A percentile compares a stretch with the other conserved stretches of the same genome.
phyloP scores from a whole-genome alignment of 2,329 filamentous ascomycete species.

The Mariannaea elegans region DNA sequence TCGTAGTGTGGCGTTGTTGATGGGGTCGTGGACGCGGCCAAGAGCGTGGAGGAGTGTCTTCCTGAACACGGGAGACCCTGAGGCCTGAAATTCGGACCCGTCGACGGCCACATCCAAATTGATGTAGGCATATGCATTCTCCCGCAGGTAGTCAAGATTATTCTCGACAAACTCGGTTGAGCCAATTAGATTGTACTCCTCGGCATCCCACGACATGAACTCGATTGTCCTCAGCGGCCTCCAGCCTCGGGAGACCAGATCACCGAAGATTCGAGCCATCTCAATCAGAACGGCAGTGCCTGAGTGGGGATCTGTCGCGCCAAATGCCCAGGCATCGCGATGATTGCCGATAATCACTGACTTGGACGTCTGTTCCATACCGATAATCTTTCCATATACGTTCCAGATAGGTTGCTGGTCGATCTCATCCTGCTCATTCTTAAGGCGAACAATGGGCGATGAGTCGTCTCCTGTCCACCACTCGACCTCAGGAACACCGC shows the following conservation, averaged over 20 bases:
- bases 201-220: conserved; percentile 96
- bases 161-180: conserved; percentile 96
- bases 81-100: conserved; percentile 77
- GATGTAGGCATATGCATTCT: conserved; percentile 84
- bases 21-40: conserved; percentile 77
- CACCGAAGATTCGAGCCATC: conserved; percentile 83
- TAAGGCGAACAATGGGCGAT: conserved; percentile 81
- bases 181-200: conserved; percentile 91
- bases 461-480: conserved; percentile 86
- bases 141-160: conserved; percentile 75
- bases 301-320: conserved; percentile 84
- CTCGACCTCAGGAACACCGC: conserved; percentile 78
- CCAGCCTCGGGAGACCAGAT: conserved; percentile 82
- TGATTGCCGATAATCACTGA: conserved; percentile 92
- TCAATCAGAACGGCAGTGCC: conserved; percentile 94
- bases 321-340: conserved; percentile 91
- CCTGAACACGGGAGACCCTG: conserved; percentile 82
- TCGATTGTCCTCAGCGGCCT: conserved; percentile 92
- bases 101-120: conserved; percentile 88
- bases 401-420: conserved; percentile 91
- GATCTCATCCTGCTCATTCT: conserved; percentile 87
- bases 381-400: conserved; percentile 82
- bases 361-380: conserved; percentile 85
- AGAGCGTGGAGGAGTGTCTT: conserved; percentile 77
- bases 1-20: conserved; percentile 74